These are phyloP conservation scores for Plasmodium fragile DNA, from an alignment of 169 alveolate species.

Conservation along the genomic window DNA sequence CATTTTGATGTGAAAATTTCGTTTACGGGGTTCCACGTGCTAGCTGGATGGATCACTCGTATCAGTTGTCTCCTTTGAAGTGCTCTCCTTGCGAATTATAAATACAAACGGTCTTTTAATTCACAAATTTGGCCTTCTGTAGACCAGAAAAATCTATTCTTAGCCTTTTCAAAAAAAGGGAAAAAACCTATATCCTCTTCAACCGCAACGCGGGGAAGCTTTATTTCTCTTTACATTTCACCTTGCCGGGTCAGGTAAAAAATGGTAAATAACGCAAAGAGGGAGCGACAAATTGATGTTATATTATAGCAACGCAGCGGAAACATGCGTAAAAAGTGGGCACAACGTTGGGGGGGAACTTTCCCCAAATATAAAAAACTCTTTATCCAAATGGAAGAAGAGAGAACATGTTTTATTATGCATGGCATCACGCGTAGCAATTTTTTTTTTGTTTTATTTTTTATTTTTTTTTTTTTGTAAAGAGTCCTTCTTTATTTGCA, in stretches of 20 bases:
- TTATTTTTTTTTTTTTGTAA: too few relatives aligned
- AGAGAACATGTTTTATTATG: neutral
- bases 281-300: neutral
- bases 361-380: neutral
- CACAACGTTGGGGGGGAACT: neutral
- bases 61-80: neutral
- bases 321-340: neutral
- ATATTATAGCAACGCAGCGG: neutral
- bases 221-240: neutral
- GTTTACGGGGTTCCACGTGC: neutral
- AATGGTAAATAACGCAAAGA: neutral
- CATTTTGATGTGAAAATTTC: constrained; percentile 8
- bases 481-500: neutral
- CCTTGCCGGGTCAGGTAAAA: neutral
- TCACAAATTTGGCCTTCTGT: neutral
- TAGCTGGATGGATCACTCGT: neutral
- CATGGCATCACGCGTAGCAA: neutral
- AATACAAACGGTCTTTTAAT: neutral
- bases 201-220: neutral
- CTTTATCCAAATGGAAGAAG: neutral
- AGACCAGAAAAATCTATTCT: neutral
- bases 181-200: neutral
- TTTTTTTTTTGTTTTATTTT: too few relatives aligned
- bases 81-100: neutral
- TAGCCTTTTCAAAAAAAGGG: neutral